phyloP scores from a whole-genome alignment of 1,284 basidiomycete species.

The Ceratobasidium sp. region DNA sequence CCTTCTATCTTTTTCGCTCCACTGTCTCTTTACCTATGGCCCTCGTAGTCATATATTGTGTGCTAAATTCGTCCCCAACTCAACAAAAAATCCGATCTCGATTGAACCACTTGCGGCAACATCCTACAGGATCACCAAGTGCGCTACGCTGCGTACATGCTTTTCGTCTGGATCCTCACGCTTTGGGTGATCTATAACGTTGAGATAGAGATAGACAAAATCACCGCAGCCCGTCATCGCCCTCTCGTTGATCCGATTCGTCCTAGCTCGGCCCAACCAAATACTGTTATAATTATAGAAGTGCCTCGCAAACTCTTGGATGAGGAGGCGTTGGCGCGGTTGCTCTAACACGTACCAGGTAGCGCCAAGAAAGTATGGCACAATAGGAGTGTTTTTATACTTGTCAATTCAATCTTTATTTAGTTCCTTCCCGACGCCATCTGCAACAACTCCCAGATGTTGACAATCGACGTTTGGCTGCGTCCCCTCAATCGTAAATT shows the following conservation, averaged over 20 bases:
- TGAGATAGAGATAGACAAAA: constrained; percentile 73
- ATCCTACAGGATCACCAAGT: constrained; percentile 46
- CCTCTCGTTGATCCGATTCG: constrained; percentile 76
- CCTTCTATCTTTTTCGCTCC: not conserved
- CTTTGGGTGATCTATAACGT: constrained; percentile 79
- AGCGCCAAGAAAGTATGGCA: constrained; percentile 85
- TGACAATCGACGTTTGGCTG: constrained; percentile 70
- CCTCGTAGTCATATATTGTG: too few species aligned
- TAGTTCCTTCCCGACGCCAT: constrained; percentile 56
- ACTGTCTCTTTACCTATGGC: not conserved
- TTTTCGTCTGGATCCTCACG: constrained; percentile 58
- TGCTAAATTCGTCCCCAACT: constrained; percentile 62
- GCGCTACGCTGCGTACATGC: constrained; percentile 65
- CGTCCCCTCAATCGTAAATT: too few species aligned
- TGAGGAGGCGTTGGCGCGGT: constrained; percentile 70
- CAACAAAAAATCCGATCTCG: constrained; percentile 59
- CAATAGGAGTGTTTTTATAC: constrained; percentile 62
- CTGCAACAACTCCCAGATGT: constrained; percentile 72
- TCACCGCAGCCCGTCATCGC: constrained; percentile 75
- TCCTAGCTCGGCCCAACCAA: constrained; percentile 74
- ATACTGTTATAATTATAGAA: constrained; percentile 81
- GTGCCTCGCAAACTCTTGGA: constrained; percentile 75
- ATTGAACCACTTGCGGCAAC: constrained; percentile 67
- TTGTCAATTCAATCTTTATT: not conserved
- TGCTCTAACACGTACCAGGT: constrained; percentile 79